phyloP scores from a whole-genome alignment of 768 basidiomycete species.

The Suillus bovinus region DNA sequence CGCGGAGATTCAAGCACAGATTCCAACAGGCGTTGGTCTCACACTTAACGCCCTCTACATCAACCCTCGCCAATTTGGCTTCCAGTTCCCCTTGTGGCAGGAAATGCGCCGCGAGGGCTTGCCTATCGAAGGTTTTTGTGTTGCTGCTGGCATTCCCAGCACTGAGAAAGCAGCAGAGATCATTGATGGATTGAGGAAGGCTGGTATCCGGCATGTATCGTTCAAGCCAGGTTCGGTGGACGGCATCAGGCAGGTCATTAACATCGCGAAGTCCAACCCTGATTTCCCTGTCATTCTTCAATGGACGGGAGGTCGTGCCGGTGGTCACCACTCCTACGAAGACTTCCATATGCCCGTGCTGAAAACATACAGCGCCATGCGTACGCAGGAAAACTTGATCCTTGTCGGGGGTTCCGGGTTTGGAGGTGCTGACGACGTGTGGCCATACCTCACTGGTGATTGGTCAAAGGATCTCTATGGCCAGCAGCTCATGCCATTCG shows the following conservation, averaged over 20 bases:
- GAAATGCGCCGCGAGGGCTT: conserved; percentile 95
- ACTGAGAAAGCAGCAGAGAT: conserved; percentile 98
- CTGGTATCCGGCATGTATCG: conserved; percentile 93
- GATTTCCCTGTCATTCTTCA: conserved; percentile 97
- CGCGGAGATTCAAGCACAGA: conserved; percentile 83
- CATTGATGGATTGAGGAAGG: conserved; percentile 74
- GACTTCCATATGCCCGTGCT: conserved; percentile 98
- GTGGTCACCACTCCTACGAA: conserved; percentile 97
- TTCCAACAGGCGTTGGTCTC: conserved; percentile 87
- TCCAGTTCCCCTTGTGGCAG: conserved; percentile 98
- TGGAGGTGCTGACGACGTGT: conserved; percentile 91
- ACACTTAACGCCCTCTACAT: conserved; percentile 97
- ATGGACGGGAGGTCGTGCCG: conserved; percentile 99
- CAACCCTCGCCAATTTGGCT: conserved; percentile 95
- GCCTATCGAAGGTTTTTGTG: conserved; percentile 98
- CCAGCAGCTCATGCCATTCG: conserved; percentile 96
- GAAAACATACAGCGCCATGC: conserved; percentile 86
- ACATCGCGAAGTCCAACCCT: conserved; percentile 91
- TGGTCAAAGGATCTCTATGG: conserved; percentile 85
- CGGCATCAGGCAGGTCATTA: conserved; percentile 95
- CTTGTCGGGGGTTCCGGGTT: conserved; percentile 96
- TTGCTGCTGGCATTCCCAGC: conserved; percentile 95
- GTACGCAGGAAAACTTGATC: conserved; percentile 83
- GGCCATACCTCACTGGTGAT: conserved; percentile 96
- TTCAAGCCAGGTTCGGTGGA: conserved; percentile 99